A percentile compares a stretch with the other conserved stretches of the same genome.
phyloP scores from a whole-genome alignment of 306 rosid genomes.

The Citrullus colocynthis region DNA sequence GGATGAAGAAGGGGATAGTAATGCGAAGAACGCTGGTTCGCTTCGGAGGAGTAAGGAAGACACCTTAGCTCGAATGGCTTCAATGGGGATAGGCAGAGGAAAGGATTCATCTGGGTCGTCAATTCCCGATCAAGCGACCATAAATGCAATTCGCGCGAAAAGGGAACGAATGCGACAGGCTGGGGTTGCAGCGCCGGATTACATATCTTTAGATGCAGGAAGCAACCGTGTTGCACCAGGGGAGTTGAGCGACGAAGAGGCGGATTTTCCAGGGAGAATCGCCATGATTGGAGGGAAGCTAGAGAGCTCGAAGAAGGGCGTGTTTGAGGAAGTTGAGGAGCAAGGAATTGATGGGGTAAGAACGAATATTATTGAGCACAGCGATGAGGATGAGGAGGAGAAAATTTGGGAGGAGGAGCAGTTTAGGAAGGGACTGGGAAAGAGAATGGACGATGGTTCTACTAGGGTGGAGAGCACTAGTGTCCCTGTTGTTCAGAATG shows the following conservation, averaged over 20 bases:
- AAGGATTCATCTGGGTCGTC: slow-evolving; percentile 29
- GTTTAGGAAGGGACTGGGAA: slow-evolving; percentile 88
- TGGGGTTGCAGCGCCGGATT: slow-evolving; percentile 60
- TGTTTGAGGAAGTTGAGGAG: slow-evolving; percentile 75
- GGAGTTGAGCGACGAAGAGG: slow-evolving; percentile 87
- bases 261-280: slow-evolving; percentile 62
- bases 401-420: slow-evolving; percentile 93
- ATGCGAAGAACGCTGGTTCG: slow-evolving; percentile 2
- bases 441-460: slow-evolving; percentile 78
- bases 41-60: slow-evolving; percentile 25
- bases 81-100: slow-evolving; percentile 38
- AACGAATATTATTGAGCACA: slow-evolving; percentile 18
- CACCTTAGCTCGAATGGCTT: slow-evolving; percentile 34
- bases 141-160: slow-evolving; percentile 63
- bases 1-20: slow-evolving; percentile 15
- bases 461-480: slow-evolving; percentile 28
- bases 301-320: slow-evolving; percentile 65
- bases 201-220: slow-evolving; percentile 71
- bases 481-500: slow-evolving; percentile 41
- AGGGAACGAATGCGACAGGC: slow-evolving; percentile 66
- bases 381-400: slow-evolving; percentile 67
- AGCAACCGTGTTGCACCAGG: slow-evolving; percentile 81
- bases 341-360: slow-evolving; percentile 22
- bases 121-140: slow-evolving; percentile 54
- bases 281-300: slow-evolving; percentile 70